Base-by-base conservation (phyloP, 345 rosid species). In the Sisymbrium altissimum region DNA sequence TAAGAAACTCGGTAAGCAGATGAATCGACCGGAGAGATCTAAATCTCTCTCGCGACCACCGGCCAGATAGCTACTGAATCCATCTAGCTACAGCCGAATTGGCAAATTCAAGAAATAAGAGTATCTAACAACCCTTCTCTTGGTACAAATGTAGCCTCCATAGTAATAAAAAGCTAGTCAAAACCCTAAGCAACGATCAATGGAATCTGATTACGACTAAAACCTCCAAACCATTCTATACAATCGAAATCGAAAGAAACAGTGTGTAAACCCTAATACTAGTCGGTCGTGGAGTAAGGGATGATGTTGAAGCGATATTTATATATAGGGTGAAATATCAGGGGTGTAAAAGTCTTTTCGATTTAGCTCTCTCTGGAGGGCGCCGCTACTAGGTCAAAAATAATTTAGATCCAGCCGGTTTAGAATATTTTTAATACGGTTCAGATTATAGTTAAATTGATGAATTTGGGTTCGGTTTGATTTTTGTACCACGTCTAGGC, bases 1-100 rank as follows among this genome's bases (percentile, higher is more conserved):
- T 91, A n/a, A 76, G 87, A 88, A 87, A 86, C 79, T 91, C 92
- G 91, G 97, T 91, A 88, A 91, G 94, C 94, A 91, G 89, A 87
- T 79, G 59, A 44, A 84, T 78, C 87, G 81, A 91, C 72, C 62
- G 75, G 68, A 79, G 78, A 77, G 66, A 53, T 67, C 8, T 29
- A 9, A 13, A 59, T 49, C 78, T 68, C 84, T 19, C 73, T 71
- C 66, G 78, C 89, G 78, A 89, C 81, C 75, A 88, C 86, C 88
- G 91, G 89, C 92, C 97, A 88, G 87, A 81, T 67, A 87, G 81
- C 88, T 78, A 83, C 92, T 72, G 11, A n/a, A 4, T 81, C 45
- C 30, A 81, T 84, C 25, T 91, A 69, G 97, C 94, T 86, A 84
- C 89, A 84, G 92, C 92, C 92, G 43, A 27, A 53, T 71, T 69